Evolutionary conservation across 192 early-diverging fungal species (phyloP), one percentile per base, ranked within the genome.

Genomic region (Mortierella antarctica): DNA sequence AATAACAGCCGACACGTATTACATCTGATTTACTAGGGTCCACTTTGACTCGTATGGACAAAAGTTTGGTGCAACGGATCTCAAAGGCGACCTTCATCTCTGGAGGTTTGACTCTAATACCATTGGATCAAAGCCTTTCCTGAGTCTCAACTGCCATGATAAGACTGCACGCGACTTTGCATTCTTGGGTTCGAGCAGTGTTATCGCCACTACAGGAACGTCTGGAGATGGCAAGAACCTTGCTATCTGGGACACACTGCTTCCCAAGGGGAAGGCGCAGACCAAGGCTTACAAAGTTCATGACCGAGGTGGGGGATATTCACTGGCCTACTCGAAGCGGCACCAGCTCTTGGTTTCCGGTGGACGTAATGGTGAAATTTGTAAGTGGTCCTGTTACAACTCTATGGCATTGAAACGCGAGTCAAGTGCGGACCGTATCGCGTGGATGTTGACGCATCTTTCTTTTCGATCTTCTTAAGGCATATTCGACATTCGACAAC

Each of bases 31-130:
- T 1, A 42, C 20, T 68, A 87, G 87, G 68, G 82, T 88, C 14
- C 91, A 90, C 50, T 96, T 96, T 87, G 94, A 96, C 70, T 86
- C 88, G 2, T 93, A 89, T 73, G 94, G 94, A 5, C 89, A 88
- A 61, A 89, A 91, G 50, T 96, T 96, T 86, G 94, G 91, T 21
- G 92, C 89, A 2, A 83, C 81, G 5, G 93, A 95, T 79, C 82
- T 71, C 42, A 87, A 89, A 45, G 94, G 94, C 13, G 84, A 87
- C 21, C 54, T 96, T 21, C 84, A 86, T 55, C 82, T 96, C 47
- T 96, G 93, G 93, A 83, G 88, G 51, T 95, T 96, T 77, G 93
- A 95, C 71, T 85, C 91, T 15, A 88, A 86, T 54, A 71, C 86
- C 23, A 82, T 88, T 31, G 82, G 91, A 0, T 77, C 87, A 42